A percentile compares a stretch with the other conserved stretches of the same genome.
Conservation (phyloP, 2,329 filamentous ascomycete genomes). For the Thielaviopsis musarum region DNA sequence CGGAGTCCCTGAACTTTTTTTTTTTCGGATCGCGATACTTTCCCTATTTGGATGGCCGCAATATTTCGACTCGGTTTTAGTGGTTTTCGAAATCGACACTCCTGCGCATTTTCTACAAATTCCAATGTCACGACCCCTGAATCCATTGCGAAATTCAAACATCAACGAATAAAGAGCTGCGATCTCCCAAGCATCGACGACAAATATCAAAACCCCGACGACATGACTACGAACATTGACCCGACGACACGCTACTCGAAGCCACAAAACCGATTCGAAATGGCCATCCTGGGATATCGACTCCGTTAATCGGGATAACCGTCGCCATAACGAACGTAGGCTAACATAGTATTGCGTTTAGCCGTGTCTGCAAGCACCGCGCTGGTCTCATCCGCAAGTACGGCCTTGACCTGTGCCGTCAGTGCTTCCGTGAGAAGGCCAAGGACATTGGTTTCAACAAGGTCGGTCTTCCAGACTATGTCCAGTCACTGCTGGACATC, state of each 20-base stretch:
- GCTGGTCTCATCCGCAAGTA: constrained; percentile 99
- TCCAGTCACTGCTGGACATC: not conserved
- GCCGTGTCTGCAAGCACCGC: constrained; percentile 69
- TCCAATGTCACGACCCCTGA: not conserved
- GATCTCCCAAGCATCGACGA: not conserved
- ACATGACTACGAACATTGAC: not conserved
- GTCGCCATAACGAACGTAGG: not conserved
- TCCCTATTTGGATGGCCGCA: not conserved
- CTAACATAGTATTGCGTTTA: constrained; percentile 16
- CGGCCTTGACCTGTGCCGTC: constrained; percentile 77
- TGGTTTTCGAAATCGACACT: not conserved
- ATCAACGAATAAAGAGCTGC: not conserved
- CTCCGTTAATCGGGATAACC: not conserved
- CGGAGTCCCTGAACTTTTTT: not conserved
- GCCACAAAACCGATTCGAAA: not conserved
- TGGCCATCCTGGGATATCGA: not conserved
- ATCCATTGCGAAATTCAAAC: not conserved
- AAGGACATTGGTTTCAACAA: constrained; percentile 59
- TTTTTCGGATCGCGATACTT: not conserved
- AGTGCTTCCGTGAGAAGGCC: constrained; percentile 62
- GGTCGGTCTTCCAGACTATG: constrained; percentile 26
- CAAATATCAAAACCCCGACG: not conserved
- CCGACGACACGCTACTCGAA: not conserved
- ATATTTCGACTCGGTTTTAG: not conserved
- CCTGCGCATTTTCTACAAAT: not conserved